Conservation (phyloP, 2,329 filamentous ascomycete species). For the Septoria petroselini region DNA sequence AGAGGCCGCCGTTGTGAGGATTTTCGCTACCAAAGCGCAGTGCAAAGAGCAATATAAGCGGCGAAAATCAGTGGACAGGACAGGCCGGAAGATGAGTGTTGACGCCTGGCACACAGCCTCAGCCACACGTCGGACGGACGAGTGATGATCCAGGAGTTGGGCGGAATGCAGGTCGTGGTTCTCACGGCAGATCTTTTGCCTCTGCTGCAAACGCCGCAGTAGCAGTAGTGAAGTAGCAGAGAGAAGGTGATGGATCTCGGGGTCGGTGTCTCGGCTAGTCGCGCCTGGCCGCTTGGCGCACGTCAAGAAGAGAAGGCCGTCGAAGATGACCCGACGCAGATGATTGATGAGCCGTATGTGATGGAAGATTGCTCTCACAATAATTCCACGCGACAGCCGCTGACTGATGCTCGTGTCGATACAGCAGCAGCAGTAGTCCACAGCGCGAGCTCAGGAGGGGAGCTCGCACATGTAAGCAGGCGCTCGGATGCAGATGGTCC, state of each 20-base stretch:
- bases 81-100: not conserved
- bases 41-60: not conserved
- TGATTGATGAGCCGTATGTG: no score
- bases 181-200: constrained; percentile 1
- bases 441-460: not conserved
- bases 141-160: not conserved
- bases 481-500: not conserved
- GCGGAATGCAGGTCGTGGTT: not conserved
- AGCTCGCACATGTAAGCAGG: not conserved
- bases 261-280: not conserved
- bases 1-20: constrained; percentile 2
- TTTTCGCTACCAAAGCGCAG: not conserved
- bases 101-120: not conserved
- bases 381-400: no score
- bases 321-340: not conserved
- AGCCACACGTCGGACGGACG: not conserved
- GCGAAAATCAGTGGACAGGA: not conserved
- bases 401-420: no score
- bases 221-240: no score
- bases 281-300: not conserved
- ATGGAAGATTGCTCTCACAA: no score
- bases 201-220: not conserved
- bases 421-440: no score
- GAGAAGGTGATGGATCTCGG: not conserved
- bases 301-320: not conserved